Evolutionary conservation across 495 filamentous ascomycete genomes (phyloP), one percentile per base, ranked within the genome.

Genomic region (Cetradonia linearis): DNA sequence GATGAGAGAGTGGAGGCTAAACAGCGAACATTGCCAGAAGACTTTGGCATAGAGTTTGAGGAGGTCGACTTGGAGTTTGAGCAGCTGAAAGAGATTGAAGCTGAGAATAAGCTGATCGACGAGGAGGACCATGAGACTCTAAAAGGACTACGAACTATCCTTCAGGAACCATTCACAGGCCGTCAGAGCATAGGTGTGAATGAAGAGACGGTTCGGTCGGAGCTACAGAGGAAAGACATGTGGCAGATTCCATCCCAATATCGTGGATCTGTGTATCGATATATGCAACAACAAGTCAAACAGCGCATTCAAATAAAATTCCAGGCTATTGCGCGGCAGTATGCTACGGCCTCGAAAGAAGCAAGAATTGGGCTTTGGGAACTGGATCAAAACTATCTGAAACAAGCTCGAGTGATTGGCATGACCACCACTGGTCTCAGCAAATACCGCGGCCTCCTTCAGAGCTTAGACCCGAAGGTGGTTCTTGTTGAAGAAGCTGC

Each of bases 341-440:
- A 84, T 62, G 67, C 72, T 20, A 59, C 68, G 10, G 65, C 55
- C 25, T 71, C 73, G 23, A 65, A 69, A 23, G 68, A 76, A 1
- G 65, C 78, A 0, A 73, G 75, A 28, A 75, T 85, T 36, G 77
- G 81, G 3, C 76, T 69, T 55, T 81, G 78, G 80, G 81, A 88
- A 70, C 58, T 73, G 61, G 74, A 86, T 66, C 62, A 72, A 54
- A 64, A 69, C 11, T 68, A 81, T 28, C 70, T 88, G 4, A 67
- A 72, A 50, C 63, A 73, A 5, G 73, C 79, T 9, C 86, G 82
- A 63, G 60, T 90, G 2, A 73, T 91, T 55, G 87, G 87, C 10
- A 80, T 88, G 76, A 91, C 87, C 7, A 86, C 83, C 0, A 90
- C 92, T 0, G 93, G 93, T 5, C 69, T 96, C n/a, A 88, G 84